Evolutionary conservation across 1,284 basidiomycete species (phyloP).

Genomic region (Tetrapyrgos nigripes): DNA sequence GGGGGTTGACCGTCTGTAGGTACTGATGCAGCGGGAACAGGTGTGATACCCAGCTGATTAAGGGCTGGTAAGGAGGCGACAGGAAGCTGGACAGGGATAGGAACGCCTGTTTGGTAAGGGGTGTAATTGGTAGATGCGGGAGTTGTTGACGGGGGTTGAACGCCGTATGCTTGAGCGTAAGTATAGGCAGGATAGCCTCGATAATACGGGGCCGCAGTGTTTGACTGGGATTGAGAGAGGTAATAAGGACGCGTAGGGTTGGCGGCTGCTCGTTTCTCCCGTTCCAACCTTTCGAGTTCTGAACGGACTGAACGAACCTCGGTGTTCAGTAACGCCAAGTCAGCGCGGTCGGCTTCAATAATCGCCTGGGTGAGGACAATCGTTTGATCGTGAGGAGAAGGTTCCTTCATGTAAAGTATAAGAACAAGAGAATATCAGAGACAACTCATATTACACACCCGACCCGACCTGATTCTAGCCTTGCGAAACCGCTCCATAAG

Average conservation of each 20-base stretch:
- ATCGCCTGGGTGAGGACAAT: conserved; percentile 66
- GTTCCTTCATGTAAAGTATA: conserved; percentile 48
- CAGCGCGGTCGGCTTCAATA: conserved; percentile 68
- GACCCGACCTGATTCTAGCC: conserved; percentile 57
- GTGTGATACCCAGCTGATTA: conserved; percentile 73
- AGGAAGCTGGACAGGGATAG: conserved; percentile 78
- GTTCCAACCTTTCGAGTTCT: conserved; percentile 70
- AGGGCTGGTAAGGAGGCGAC: conserved; percentile 71
- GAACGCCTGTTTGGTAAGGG: conserved; percentile 47
- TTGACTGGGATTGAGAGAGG: conserved; percentile 14
- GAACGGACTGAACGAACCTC: conserved; percentile 66
- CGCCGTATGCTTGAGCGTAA: conserved; percentile 36
- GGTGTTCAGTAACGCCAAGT: conserved; percentile 57
- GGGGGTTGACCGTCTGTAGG: conserved; percentile 61
- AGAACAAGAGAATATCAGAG: conserved; percentile 6
- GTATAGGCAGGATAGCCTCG: conserved; percentile 43
- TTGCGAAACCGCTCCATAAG: conserved; percentile 65
- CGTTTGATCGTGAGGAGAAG: conserved; percentile 64
- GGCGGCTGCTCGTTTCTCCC: conserved; percentile 59
- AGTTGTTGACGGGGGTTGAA: conserved; percentile 1
- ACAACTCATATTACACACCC: conserved; percentile 47
- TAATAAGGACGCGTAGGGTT: conserved; percentile 36
- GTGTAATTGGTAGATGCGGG: conserved; percentile 33
- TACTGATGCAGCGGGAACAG: conserved; percentile 66
- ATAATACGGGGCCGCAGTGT: conserved; percentile 31